Base-by-base conservation (phyloP, 1,284 basidiomycete species). In the Rhodotorula glutinis region DNA sequence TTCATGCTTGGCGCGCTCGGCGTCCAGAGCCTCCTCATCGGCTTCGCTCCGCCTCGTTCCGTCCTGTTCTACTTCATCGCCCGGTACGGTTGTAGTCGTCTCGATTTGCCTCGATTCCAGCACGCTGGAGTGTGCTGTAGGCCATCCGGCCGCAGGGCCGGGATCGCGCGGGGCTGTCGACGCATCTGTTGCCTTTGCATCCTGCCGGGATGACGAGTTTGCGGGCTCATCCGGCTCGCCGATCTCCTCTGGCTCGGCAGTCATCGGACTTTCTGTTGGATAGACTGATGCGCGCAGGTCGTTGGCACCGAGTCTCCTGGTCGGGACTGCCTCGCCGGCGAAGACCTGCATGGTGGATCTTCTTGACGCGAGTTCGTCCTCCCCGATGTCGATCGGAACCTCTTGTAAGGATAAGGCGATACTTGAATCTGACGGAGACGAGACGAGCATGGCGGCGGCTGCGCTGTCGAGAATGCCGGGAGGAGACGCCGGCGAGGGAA, bases 371-470 rank as follows among this genome's bases (percentile, higher is more conserved):
- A 38, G 16, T 47, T 70, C 59, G 30, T 66, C 57, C 23, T 44
- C 53, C 10, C n/a, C 46, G 16, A 63, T 57, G 13, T 58, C 57
- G 25, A 54, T 52, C 3, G 62, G 62, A 7, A 63, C 10, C 11
- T n/a, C 40, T 53, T 63, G 62, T 25, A 53, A 33, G 19, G 49
- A 47, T 14, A 57, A 33, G 1, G 27, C 44, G 23, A 59, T 25
- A 25, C 47, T 52, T 25, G 58, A 49, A 25, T 59, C 38, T 11
- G 58, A 59, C 2, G 49, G 33, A 0, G 58, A 59, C 2, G 62
- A 30, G 25, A 53, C 62, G 43, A 63, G 62, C 62, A 63, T 63
- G 25, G 52, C 57, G 1, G 56, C 62, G 0, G 62, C 62, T n/a
- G 62, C 62, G 2, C 51, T 47, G 1, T 53, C 41, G 33, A 63